phyloP scores from a whole-genome alignment of 192 early-diverging fungal species.

The Umbelopsis sp. region DNA sequence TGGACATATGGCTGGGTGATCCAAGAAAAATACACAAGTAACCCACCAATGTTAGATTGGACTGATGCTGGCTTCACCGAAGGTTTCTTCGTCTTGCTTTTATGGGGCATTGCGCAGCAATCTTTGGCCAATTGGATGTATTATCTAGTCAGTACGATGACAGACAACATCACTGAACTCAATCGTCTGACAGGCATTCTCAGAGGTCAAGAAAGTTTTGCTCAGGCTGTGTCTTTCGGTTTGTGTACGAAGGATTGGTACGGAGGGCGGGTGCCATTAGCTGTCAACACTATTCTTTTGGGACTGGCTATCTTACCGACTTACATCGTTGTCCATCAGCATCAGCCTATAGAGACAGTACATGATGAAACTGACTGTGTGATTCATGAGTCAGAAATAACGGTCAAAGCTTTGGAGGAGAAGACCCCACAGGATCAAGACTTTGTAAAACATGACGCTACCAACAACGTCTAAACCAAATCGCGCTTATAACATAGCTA shows the following conservation, averaged over 20 bases:
- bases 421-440: no score
- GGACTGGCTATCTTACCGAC: constrained; percentile 10
- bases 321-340: constrained; percentile 3
- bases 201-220: constrained; percentile 18
- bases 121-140: constrained; percentile 24
- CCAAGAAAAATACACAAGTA: constrained; percentile 23
- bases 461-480: no score
- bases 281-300: constrained; percentile 20
- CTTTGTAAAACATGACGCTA: no score
- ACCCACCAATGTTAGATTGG: constrained; percentile 17
- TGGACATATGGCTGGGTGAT: constrained; percentile 24
- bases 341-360: not conserved
- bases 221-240: constrained; percentile 17
- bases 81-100: constrained; percentile 14
- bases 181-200: constrained; percentile 22
- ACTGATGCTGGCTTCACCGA: constrained; percentile 1
- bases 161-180: constrained; percentile 20
- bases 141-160: constrained; percentile 24
- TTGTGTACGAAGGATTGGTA: constrained; percentile 13
- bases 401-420: not conserved
- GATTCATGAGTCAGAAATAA: not conserved
- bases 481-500: no score
- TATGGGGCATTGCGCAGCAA: constrained; percentile 17
- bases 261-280: constrained; percentile 9
- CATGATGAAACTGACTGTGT: not conserved